Evolutionary conservation across 805 yeast genomes (phyloP).

Genomic region (Barnettozyma salicaria): DNA sequence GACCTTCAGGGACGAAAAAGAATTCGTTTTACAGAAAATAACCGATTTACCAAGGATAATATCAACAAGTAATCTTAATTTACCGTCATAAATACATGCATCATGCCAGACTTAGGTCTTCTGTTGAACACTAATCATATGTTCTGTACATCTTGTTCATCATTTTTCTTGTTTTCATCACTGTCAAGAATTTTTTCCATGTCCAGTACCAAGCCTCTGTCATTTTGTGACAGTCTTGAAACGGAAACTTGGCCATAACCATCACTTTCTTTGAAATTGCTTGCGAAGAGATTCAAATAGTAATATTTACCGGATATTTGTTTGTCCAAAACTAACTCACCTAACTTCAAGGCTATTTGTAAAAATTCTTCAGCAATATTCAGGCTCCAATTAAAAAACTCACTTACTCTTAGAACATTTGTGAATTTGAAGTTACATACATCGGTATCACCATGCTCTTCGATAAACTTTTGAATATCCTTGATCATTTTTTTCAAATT

Average conservation of each 20-base stretch:
- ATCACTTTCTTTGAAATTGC: conserved; percentile 1
- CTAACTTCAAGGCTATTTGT: conserved; percentile 49
- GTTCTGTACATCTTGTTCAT: neutral
- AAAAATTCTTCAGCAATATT: conserved; percentile 61
- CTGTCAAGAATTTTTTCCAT: neutral
- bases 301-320: conserved; percentile 61
- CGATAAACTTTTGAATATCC: conserved; percentile 24
- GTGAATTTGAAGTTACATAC: conserved; percentile 23
- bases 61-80: conserved; percentile 19
- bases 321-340: conserved; percentile 59
- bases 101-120: neutral
- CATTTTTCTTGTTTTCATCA: neutral
- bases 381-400: conserved; percentile 55
- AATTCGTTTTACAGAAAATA: conserved; percentile 71
- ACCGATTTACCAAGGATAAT: conserved; percentile 60
- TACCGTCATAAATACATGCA: conserved; percentile 1
- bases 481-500: conserved; percentile 28
- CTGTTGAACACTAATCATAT: neutral
- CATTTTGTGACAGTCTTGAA: neutral
- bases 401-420: conserved; percentile 23
- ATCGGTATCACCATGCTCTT: conserved; percentile 26
- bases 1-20: conserved; percentile 69
- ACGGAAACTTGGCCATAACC: too few species aligned
- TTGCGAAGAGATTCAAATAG: conserved; percentile 40
- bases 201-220: neutral